A percentile compares a stretch with the other conserved stretches of the same genome.
These are phyloP conservation scores for Carnegiea gigantea DNA, from an alignment of 179 eudicot genomes.

Conservation along the genomic window DNA sequence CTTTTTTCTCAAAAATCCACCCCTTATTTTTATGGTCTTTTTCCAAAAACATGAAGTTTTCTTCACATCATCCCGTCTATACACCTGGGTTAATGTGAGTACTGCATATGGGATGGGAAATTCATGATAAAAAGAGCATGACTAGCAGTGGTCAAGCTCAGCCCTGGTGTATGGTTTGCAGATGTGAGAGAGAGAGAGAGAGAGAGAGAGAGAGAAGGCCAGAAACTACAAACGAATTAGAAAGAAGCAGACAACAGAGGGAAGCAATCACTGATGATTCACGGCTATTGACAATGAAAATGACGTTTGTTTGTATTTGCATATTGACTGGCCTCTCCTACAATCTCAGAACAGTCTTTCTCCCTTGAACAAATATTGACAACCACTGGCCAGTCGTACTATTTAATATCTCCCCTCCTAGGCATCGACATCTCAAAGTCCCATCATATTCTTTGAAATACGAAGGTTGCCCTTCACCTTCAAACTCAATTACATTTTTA, in stretches of 20 bases:
- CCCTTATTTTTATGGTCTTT: no score
- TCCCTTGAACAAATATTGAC: constrained; percentile 5
- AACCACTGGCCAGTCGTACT: neutral
- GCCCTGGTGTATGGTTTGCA: constrained; percentile 10
- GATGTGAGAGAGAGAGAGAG: constrained; percentile 12
- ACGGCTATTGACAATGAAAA: constrained; percentile 33
- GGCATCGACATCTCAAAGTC: constrained; percentile 21
- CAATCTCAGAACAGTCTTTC: constrained; percentile 22
- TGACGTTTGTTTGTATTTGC: constrained; percentile 35
- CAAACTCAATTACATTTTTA: neutral
- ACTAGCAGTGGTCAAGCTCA: constrained; percentile 1
- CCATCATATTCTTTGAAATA: constrained; percentile 14
- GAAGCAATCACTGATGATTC: constrained; percentile 22
- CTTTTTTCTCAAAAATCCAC: no score
- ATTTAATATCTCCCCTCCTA: constrained; percentile 8
- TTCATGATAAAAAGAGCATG: neutral
- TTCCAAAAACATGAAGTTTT: no score
- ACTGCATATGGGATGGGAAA: neutral
- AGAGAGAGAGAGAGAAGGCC: constrained; percentile 13
- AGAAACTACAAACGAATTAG: constrained; percentile 2
- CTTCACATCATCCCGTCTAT: no score
- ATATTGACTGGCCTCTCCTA: constrained; percentile 23
- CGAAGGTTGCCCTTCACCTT: neutral
- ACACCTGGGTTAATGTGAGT: no score
- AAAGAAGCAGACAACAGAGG: constrained; percentile 22